Evolutionary conservation across 257 asterid species (phyloP).

Genomic region (Anisodus acutangulus): DNA sequence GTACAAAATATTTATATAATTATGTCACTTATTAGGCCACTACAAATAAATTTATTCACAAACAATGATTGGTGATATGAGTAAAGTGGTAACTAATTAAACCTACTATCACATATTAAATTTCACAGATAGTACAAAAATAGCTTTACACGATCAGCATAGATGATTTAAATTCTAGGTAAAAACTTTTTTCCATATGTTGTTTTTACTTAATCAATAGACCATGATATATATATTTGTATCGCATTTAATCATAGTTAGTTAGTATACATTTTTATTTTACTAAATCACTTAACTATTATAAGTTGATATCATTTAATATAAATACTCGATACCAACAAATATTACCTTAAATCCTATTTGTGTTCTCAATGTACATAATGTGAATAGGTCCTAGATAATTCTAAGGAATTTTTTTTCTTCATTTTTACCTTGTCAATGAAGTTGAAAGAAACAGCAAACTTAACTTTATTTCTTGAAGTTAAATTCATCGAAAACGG

Average conservation of each 20-base stretch:
- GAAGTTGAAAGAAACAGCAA: constrained; percentile 17
- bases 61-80: background rate
- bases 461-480: constrained; percentile 22
- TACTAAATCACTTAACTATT: background rate
- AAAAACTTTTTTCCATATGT: background rate
- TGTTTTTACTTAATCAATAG: background rate
- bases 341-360: background rate
- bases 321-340: background rate
- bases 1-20: too few species aligned
- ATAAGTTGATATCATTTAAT: background rate
- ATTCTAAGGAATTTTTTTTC: background rate
- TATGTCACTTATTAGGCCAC: too few species aligned
- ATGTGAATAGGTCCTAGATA: background rate
- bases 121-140: background rate
- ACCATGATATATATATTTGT: background rate
- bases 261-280: background rate
- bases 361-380: background rate
- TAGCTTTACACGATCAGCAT: background rate
- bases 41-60: background rate
- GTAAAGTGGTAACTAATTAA: background rate
- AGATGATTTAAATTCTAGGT: background rate
- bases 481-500: background rate
- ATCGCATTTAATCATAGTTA: background rate
- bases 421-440: constrained; percentile 9
- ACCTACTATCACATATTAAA: background rate